Evolutionary conservation across 495 filamentous ascomycete species (phyloP), one percentile per base, ranked within the genome.

Genomic region (Margaritispora aquatica): DNA sequence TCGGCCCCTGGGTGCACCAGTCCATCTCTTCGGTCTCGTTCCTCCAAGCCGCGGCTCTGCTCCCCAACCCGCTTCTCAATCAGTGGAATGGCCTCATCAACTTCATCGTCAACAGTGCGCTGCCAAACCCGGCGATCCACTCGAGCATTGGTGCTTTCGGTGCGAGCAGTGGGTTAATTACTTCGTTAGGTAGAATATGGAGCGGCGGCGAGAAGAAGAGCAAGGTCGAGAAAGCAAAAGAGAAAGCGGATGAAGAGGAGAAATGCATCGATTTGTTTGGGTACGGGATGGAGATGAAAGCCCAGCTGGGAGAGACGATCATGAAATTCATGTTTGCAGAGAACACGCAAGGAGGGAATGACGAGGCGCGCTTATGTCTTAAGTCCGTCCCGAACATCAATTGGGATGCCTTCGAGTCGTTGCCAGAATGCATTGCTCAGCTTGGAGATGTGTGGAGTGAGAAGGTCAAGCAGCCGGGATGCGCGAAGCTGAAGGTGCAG

Each of bases 1-100:
- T 79, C 56, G 71, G 71, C 3, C 79, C 79, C 0, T 81, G 75
- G 75, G 74, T 81, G 26, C 68, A 77, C 55, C 68, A 70, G 46
- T 67, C 71, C 0, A 71, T 76, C 60, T 73, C 75, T 0, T 61
- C 64, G 23, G 62, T 71, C 10, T 66, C 66, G 8, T 19, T 41
- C 59, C 68, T 58, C 63, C 26, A 38, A 24, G 19, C 55, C 9
- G 63, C 63, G 0, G 60, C 63, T n/a, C 15, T 55, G 13, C 29
- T 70, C n/a, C 68, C 68, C 1, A 63, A 61, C 24, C 26, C 50
- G 17, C 51, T 70, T 21, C 31, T 77, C 44, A 58, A 63, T 11
- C 3, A 71, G 20, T 77, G 69, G 71, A 57, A 77, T 49, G 57
- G 65, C 1, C 62, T 75, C 10, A 68, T 70, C 8, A 63, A 60